These are phyloP conservation scores for Lodderomyces metapsilosis DNA, from an alignment of 1,139 yeast genomes.

Conservation along the genomic window DNA sequence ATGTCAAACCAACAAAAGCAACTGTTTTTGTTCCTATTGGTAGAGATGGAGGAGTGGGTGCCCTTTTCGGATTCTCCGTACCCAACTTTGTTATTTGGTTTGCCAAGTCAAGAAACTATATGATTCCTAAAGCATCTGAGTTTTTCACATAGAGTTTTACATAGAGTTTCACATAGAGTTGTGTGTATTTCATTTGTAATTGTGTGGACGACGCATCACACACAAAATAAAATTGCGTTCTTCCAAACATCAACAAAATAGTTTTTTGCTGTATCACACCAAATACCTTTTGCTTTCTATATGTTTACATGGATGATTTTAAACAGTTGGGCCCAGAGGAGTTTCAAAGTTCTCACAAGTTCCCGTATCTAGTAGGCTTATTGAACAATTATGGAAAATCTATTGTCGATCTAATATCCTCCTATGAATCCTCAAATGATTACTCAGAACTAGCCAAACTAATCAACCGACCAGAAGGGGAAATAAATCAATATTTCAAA, in stretches of 20 bases:
- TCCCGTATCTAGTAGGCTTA: conserved; percentile 16
- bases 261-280: background rate
- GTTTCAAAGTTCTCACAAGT: conserved; percentile 15
- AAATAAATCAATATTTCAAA: conserved; percentile 38
- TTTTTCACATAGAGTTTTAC: conserved; percentile 6
- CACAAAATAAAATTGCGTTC: background rate
- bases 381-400: conserved; percentile 23
- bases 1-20: conserved; percentile 11
- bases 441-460: conserved; percentile 33
- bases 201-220: background rate
- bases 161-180: too few relatives aligned
- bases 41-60: conserved; percentile 36
- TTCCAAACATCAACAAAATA: background rate
- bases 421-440: conserved; percentile 12
- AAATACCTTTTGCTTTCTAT: background rate
- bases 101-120: conserved; percentile 24
- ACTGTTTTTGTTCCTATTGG: conserved; percentile 32
- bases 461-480: conserved; percentile 48
- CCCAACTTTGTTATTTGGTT: conserved; percentile 31
- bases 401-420: conserved; percentile 22
- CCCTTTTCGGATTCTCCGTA: conserved; percentile 24
- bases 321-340: conserved; percentile 22
- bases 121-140: conserved; percentile 17
- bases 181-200: background rate
- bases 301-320: conserved; percentile 23